phyloP scores from a whole-genome alignment of 768 basidiomycete species.

The Leccinum subtestaceum region DNA sequence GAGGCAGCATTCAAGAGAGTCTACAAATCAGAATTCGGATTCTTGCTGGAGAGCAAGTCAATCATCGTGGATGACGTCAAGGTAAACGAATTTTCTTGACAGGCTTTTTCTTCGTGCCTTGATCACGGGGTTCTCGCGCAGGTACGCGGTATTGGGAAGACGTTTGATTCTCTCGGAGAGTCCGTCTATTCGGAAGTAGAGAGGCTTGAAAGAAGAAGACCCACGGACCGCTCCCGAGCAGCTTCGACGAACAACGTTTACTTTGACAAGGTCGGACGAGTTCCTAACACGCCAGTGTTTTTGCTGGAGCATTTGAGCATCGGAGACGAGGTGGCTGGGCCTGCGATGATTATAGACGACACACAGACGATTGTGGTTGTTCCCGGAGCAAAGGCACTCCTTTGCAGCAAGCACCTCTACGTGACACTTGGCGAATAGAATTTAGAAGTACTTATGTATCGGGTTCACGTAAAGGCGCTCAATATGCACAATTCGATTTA shows the following conservation, averaged over 20 bases:
- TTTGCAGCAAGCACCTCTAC: slow-evolving; percentile 68
- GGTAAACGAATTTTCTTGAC: slow-evolving; percentile 34
- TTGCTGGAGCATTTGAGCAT: slow-evolving; percentile 59
- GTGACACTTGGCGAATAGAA: slow-evolving; percentile 40
- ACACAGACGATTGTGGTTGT: slow-evolving; percentile 94
- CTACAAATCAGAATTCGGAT: slow-evolving; percentile 89
- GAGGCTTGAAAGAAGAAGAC: slow-evolving; percentile 41
- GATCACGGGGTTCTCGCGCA: slow-evolving; percentile 23
- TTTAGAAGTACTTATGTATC: no score
- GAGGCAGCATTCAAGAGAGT: slow-evolving; percentile 73
- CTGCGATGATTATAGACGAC: slow-evolving; percentile 92
- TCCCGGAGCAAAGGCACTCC: slow-evolving; percentile 62
- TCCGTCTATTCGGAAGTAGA: slow-evolving; percentile 77
- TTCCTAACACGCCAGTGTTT: slow-evolving; percentile 78
- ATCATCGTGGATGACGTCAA: slow-evolving; percentile 92
- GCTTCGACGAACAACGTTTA: slow-evolving; percentile 67
- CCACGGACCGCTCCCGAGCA: slow-evolving; percentile 41
- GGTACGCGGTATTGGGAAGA: slow-evolving; percentile 90
- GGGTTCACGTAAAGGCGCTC: slow-evolving; percentile 5
- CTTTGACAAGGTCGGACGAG: slow-evolving; percentile 76
- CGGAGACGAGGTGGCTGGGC: slow-evolving; percentile 76
- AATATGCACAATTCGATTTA: not conserved
- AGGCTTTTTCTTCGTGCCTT: not conserved
- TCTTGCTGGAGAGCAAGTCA: slow-evolving; percentile 78
- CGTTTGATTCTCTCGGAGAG: slow-evolving; percentile 75